A percentile compares a stretch with the other conserved stretches of the same genome.
These are phyloP conservation scores for Globisporangium spiculum DNA, from an alignment of 352 stramenopile species.

Conservation along the genomic window DNA sequence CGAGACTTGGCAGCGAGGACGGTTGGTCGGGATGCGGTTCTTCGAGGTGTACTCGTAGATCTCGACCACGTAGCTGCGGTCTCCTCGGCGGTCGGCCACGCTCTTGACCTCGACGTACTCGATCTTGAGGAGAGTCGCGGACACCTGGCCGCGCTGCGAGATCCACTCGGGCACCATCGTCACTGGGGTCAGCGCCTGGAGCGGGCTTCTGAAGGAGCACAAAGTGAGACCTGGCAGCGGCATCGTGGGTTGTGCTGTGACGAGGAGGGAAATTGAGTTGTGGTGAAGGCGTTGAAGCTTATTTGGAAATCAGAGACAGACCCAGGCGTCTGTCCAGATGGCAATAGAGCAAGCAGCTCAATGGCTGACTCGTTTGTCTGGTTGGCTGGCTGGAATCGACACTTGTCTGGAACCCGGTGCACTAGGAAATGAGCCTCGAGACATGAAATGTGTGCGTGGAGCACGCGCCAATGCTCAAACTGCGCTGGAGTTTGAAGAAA, in stretches of 20 bases:
- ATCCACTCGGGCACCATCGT: conserved; percentile 7
- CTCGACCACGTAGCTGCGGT: conserved; percentile 6
- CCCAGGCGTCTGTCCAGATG: too few relatives aligned
- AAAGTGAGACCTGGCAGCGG: conserved; percentile 3
- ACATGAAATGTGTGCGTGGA: not conserved
- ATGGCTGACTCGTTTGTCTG: not conserved
- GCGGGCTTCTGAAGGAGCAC: not conserved
- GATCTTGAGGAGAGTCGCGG: not conserved
- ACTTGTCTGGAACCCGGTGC: not conserved
- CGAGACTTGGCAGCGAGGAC: not conserved
- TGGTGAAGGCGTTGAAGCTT: not conserved
- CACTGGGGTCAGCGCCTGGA: conserved; percentile 9
- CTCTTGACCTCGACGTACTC: conserved; percentile 1
- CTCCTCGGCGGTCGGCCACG: not conserved
- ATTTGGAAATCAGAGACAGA: not conserved
- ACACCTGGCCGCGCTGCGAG: conserved; percentile 11
- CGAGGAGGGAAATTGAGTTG: not conserved
- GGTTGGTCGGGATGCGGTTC: conserved; percentile 15
- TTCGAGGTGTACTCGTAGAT: conserved; percentile 10
- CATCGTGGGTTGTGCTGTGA: not conserved
- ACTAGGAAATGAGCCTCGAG: conserved; percentile 6
- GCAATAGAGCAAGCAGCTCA: not conserved
- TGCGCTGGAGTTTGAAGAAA: not conserved
- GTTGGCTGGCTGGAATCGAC: not conserved
- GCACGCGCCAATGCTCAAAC: not conserved